Percentiles rank a stretch among this genome's conserved stretches.
phyloP scores from a whole-genome alignment of 805 yeast species.

The Vanderwaltozyma tropicalis region DNA sequence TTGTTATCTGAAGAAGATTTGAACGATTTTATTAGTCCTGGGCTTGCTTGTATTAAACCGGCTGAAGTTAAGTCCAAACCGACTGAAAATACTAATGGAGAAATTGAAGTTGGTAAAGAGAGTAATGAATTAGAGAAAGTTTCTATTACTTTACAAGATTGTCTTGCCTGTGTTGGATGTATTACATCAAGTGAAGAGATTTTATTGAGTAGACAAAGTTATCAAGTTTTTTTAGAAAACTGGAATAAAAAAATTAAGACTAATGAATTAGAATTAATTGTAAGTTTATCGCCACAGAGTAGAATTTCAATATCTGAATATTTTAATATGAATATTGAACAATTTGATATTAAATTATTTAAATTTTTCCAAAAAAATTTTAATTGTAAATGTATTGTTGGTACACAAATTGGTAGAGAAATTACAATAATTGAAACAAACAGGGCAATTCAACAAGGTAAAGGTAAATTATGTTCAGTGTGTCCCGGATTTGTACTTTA shows the following conservation, averaged over 20 bases:
- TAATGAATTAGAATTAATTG: constrained; percentile 40
- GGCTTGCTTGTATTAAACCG: constrained; percentile 90
- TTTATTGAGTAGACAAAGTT: constrained; percentile 81
- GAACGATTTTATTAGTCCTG: constrained; percentile 90
- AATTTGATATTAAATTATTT: constrained; percentile 51
- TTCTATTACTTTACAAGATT: constrained; percentile 81
- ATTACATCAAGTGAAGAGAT: constrained; percentile 97
- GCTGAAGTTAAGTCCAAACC: constrained; percentile 30
- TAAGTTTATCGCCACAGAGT: constrained; percentile 77
- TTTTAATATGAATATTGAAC: constrained; percentile 36
- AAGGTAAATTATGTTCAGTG: constrained; percentile 57
- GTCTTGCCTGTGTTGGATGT: constrained; percentile 95
- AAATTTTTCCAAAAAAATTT: constrained; percentile 44
- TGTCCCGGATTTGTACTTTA: constrained; percentile 97
- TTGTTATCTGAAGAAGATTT: constrained; percentile 79
- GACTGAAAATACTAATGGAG: constrained; percentile 25
- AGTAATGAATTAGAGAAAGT: constrained; percentile 59
- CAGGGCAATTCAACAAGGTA: constrained; percentile 24
- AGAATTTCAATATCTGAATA: constrained; percentile 75
- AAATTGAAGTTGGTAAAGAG: constrained; percentile 58
- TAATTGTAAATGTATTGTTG: constrained; percentile 68
- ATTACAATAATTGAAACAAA: constrained; percentile 46
- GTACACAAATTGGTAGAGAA: constrained; percentile 73
- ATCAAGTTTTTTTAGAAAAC: constrained; percentile 61
- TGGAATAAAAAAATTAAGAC: constrained; percentile 26